Base-by-base conservation (phyloP, 2,329 filamentous ascomycete genomes). In the Xylaria sp. region DNA sequence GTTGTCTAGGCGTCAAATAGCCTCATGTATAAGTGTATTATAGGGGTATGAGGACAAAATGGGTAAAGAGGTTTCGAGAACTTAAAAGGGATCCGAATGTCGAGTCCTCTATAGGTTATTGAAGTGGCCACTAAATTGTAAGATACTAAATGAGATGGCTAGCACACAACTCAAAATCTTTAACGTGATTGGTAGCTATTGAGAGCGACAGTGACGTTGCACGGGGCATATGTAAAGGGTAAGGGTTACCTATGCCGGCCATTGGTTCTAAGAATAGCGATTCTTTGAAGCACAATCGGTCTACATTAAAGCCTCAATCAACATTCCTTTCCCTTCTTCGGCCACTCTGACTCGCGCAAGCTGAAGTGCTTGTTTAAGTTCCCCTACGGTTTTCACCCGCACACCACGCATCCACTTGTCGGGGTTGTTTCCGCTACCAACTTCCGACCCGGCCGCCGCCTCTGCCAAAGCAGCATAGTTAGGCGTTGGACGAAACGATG, bases 381-480 rank as follows among this genome's bases (percentile, higher is more conserved):
- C 71, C 0, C 36, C 45, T 23, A 75, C 71, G 2, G 71, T 72
- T 30, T 43, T 60, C 13, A 69, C 70, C 20, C 71, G 36, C n/a
- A 73, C 15, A 9, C 74, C 74, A 34, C 69, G 70, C 65, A 73
- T 73, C 72, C 70, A 74, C 25, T 64, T 55, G 23, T 68, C 63
- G 0, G 18, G 25, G 13, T 39, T 48, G 28, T 72, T 65, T 20
- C 18, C 39, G 9, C 39, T 20, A 34, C 60, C 66, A 28, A 59
- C 41, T 15, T 71, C 73, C 6, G 73, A 75, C 2, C 72, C 73
- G 0, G 74, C 68, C 1, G 74, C 72, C 1, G 75, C 74, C 65
- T 73, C 74, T 15, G 74, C 72, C n/a, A 75, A 55, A n/a, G 71
- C 71, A 9, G 73, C 70, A 39, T 75, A 74, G 39, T 76, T 73